Base-by-base conservation (phyloP, 345 rosid genomes). In the Laguncularia racemosa region DNA sequence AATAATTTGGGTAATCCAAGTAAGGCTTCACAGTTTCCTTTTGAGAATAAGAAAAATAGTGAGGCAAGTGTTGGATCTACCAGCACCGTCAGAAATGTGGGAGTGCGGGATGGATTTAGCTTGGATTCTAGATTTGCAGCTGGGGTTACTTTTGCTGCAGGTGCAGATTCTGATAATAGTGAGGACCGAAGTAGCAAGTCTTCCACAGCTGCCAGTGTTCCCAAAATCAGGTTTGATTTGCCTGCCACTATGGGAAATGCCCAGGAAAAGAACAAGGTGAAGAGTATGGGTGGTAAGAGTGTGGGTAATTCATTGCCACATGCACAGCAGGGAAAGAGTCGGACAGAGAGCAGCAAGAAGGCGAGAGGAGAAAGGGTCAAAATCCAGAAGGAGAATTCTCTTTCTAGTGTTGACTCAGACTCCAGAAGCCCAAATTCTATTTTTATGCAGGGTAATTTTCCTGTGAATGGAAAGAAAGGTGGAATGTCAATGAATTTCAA, bases 381-480 rank as follows among this genome's bases (percentile, higher is more conserved):
- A 80, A 78, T 89, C 48, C 72, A 86, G 75, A 82, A 85, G 70
- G 81, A 79, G 69, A 85, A 84, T 77, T 86, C 86, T 81, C 89
- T 57, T 74, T 88, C 96, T 77, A 83, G 91, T 69, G 56, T 84
- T 77, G 91, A 75, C 71, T 91, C 96, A 64, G 90, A 93, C 77
- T 87, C 88, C 19, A 80, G 88, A 84, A 84, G 91, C 89, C 76
- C 85, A 71, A 78, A 85, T 66, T 82, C 82, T 85, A 75, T 87
- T 62, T 85, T 87, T 84, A 55, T 63, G 78, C 91, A 82, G 85
- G 88, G 80, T 75, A 70, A 58, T 62, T 71, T 51, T 56, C 74
- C 52, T 56, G 73, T 67, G 51, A 78, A 82, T 61, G 82, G 86
- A 62, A 81, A 79, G 62, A 79, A 55, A 18, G 58, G 71, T n/a